A percentile compares a stretch with the other conserved stretches of the same genome.
Conservation (phyloP, 805 yeast genomes). For the Candida manassasensis region DNA sequence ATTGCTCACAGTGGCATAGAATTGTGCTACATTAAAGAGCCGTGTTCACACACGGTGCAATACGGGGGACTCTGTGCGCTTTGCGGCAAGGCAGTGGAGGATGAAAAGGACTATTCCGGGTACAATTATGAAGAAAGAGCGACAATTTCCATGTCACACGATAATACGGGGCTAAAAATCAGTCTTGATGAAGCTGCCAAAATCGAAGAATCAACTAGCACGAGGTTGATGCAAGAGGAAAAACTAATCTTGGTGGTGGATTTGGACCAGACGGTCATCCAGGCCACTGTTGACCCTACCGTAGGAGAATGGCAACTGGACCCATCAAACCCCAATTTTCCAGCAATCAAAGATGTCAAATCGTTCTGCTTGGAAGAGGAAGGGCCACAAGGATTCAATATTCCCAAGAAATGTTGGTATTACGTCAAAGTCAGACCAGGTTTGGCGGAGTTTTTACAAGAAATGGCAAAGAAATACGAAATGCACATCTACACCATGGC, state of each 20-base stretch:
- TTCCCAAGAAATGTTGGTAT: conserved; percentile 68
- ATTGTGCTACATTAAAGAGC: conserved; percentile 62
- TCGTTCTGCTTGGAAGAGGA: conserved; percentile 78
- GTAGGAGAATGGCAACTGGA: conserved; percentile 95
- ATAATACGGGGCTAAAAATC: conserved; percentile 76
- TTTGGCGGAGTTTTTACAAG: conserved; percentile 62
- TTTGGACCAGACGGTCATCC: conserved; percentile 94
- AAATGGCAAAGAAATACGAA: conserved; percentile 66
- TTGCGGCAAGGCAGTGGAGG: conserved; percentile 77
- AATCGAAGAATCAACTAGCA: conserved; percentile 66
- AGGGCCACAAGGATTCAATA: conserved; percentile 51
- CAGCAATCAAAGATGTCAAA: conserved; percentile 75
- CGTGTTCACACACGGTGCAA: conserved; percentile 89
- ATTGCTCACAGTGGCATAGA: conserved; percentile 43
- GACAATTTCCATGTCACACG: conserved; percentile 85
- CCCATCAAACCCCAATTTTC: conserved; percentile 77
- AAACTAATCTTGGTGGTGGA: conserved; percentile 91
- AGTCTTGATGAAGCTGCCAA: conserved; percentile 82
- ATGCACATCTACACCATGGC: conserved; percentile 98
- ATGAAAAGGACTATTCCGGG: conserved; percentile 69
- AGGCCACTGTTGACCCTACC: conserved; percentile 96
- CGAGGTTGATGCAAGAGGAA: conserved; percentile 52
- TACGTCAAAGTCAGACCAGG: conserved; percentile 93
- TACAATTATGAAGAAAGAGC: conserved; percentile 68
- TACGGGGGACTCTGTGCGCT: conserved; percentile 93